phyloP scores from a whole-genome alignment of 257 asterid species.

The Gentiana straminea region DNA sequence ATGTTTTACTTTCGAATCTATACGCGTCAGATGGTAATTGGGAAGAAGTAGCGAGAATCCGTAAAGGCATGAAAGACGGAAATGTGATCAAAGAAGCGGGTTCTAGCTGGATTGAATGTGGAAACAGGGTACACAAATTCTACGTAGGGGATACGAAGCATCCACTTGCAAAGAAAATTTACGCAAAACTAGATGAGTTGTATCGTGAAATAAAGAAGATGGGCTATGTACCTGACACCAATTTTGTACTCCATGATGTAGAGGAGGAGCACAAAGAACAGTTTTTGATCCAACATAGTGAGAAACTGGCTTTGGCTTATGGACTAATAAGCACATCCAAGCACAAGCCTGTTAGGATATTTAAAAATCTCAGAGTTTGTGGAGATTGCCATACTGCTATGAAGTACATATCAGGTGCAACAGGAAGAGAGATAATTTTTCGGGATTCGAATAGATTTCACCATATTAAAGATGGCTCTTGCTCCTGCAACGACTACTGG shows the following conservation, averaged over 20 bases:
- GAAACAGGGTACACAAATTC: slow-evolving; percentile 60
- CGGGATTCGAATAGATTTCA: slow-evolving; percentile 92
- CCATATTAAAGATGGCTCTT: slow-evolving; percentile 59
- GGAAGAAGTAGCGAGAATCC: slow-evolving; percentile 45
- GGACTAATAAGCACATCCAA: slow-evolving; percentile 63
- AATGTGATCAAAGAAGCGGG: slow-evolving; percentile 83
- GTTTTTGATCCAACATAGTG: slow-evolving; percentile 76
- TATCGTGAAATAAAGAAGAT: slow-evolving; percentile 38
- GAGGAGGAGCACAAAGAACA: slow-evolving; percentile 77
- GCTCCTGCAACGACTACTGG: slow-evolving; percentile 94
- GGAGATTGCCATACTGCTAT: slow-evolving; percentile 81
- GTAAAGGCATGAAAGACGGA: slow-evolving; percentile 64
- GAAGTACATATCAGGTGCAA: slow-evolving; percentile 55
- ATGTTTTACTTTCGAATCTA: slow-evolving; percentile 63
- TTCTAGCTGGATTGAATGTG: slow-evolving; percentile 92
- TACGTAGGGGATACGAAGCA: slow-evolving; percentile 79
- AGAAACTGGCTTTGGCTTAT: slow-evolving; percentile 74
- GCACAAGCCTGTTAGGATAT: slow-evolving; percentile 51
- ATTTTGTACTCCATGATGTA: slow-evolving; percentile 71
- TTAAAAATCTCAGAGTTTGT: slow-evolving; percentile 82
- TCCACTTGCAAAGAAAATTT: slow-evolving; percentile 56
- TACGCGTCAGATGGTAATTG: slow-evolving; percentile 67
- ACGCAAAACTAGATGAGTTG: slow-evolving; percentile 39
- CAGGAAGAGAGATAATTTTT: slow-evolving; percentile 70
- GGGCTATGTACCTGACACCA: slow-evolving; percentile 68